phyloP scores from a whole-genome alignment of 305 asterid genomes.

The Salvia sclarea region DNA sequence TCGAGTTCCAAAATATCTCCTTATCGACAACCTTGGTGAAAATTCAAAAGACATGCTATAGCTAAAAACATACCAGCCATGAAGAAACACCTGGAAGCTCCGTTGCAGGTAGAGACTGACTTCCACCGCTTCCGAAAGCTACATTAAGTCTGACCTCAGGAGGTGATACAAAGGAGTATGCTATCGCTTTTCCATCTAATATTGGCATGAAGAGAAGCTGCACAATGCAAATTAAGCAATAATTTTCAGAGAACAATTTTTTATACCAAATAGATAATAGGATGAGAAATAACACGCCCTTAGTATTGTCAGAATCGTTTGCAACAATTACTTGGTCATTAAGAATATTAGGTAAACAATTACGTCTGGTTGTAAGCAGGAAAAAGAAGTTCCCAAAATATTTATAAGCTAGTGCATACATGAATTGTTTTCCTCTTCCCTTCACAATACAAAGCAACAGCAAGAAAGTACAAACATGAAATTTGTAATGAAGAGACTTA shows the following conservation, averaged over 20 bases:
- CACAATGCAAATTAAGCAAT: constrained; percentile 28
- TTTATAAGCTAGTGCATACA: no score
- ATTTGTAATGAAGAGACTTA: background rate
- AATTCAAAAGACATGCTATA: background rate
- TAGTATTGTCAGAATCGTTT: background rate
- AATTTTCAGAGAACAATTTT: constrained; percentile 14
- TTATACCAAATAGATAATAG: background rate
- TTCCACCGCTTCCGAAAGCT: constrained; percentile 97
- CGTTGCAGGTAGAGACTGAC: constrained; percentile 95
- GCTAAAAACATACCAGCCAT: constrained; percentile 72
- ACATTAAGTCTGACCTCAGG: constrained; percentile 95
- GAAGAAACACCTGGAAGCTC: constrained; percentile 98
- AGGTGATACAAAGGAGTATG: constrained; percentile 79
- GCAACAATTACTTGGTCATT: background rate
- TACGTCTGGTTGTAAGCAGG: no score
- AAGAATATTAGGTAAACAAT: background rate
- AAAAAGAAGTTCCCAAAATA: no score
- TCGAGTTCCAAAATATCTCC: constrained; percentile 7
- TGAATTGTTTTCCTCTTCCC: no score
- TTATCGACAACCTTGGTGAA: constrained; percentile 2
- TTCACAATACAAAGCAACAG: no score
- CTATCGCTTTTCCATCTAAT: constrained; percentile 85
- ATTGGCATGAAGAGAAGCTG: constrained; percentile 88
- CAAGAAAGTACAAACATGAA: no score
- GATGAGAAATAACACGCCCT: background rate